A percentile compares a stretch with the other conserved stretches of the same genome.
phyloP scores from a whole-genome alignment of 805 yeast genomes.

The Sungouiozyma intestinalis region DNA sequence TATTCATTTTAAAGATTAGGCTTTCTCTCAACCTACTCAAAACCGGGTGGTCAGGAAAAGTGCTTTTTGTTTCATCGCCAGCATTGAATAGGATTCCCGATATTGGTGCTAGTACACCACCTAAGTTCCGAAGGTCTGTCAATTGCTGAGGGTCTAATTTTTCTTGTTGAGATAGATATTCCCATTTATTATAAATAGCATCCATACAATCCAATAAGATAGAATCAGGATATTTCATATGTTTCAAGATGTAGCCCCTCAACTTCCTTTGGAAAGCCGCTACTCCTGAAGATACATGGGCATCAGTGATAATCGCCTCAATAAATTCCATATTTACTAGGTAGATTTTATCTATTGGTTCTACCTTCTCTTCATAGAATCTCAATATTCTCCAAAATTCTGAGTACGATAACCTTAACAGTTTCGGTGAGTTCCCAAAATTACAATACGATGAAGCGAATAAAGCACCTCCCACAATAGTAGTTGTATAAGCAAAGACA shows the following conservation, averaged over 20 bases:
- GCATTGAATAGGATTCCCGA: conserved; percentile 47
- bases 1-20: conserved; percentile 30
- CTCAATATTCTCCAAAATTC: conserved; percentile 8
- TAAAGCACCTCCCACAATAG: conserved; percentile 38
- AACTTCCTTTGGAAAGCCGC: conserved; percentile 63
- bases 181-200: conserved; percentile 29
- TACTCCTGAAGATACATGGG: conserved; percentile 54
- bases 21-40: conserved; percentile 18
- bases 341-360: conserved; percentile 11
- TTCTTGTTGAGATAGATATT: conserved; percentile 8
- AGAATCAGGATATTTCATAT: conserved; percentile 16
- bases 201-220: conserved; percentile 23
- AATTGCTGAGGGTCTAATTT: conserved; percentile 23
- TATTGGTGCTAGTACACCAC: conserved; percentile 61
- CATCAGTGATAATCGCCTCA: conserved; percentile 39
- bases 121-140: conserved; percentile 48
- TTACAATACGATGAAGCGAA: conserved; percentile 39
- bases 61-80: conserved; percentile 10
- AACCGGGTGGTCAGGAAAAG: conserved; percentile 5
- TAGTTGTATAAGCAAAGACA: conserved; percentile 26
- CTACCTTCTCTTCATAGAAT: conserved; percentile 19
- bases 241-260: conserved; percentile 31
- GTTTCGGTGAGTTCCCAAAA: conserved; percentile 7
- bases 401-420: conserved; percentile 6
- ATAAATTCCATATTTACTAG: conserved; percentile 30